Evolutionary conservation across 2,329 filamentous ascomycete genomes (phyloP).

Genomic region (Pestalotiopsis sp.): DNA sequence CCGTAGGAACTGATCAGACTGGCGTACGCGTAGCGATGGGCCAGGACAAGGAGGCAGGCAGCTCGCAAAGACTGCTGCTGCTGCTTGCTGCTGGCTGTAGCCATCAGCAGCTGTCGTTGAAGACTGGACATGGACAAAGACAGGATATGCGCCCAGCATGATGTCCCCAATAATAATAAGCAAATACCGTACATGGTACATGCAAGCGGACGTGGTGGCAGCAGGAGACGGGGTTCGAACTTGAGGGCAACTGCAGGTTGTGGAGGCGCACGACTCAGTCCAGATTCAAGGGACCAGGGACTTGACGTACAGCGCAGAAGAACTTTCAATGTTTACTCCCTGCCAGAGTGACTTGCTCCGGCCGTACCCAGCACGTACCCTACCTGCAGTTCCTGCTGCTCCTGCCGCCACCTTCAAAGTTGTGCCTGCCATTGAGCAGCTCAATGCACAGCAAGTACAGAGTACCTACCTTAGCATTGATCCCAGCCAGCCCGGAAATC

Average conservation of each 20-base stretch:
- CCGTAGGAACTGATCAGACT: background rate
- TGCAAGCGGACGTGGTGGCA: background rate
- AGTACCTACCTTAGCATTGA: background rate
- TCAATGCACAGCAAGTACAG: background rate
- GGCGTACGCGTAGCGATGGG: background rate
- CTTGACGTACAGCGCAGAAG: background rate
- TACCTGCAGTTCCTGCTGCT: background rate
- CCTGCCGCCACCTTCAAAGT: background rate
- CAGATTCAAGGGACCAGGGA: background rate
- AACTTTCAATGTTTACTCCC: background rate
- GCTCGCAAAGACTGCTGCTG: too few species aligned
- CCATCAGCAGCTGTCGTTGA: background rate
- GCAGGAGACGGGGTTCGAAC: background rate
- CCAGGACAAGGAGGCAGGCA: background rate
- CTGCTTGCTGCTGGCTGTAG: background rate
- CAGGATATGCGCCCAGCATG: background rate
- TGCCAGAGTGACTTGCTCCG: background rate
- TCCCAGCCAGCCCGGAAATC: background rate
- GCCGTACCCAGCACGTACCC: background rate
- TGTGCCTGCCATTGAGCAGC: background rate
- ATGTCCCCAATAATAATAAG: background rate
- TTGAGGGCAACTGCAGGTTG: background rate
- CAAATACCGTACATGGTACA: background rate
- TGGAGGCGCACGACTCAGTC: background rate
- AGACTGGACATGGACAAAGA: background rate